Percentiles rank a stretch among this genome's conserved stretches.
Conservation (phyloP, 2,329 filamentous ascomycete genomes). For the Gnomoniopsis sp. region DNA sequence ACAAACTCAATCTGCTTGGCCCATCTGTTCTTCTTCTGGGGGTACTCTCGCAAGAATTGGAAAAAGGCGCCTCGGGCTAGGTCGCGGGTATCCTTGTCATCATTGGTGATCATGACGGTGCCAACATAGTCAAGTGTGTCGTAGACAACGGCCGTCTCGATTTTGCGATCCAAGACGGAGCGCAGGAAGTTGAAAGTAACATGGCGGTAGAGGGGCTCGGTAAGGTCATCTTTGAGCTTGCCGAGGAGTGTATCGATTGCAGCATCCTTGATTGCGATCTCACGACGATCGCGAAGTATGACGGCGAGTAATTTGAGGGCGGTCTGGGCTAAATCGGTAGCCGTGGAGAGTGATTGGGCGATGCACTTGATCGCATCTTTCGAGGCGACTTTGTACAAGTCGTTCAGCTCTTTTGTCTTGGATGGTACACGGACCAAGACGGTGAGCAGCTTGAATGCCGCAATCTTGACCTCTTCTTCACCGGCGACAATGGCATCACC, state of each 20-base stretch:
- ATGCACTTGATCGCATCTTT: conserved; percentile 82
- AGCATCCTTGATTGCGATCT: conserved; percentile 72
- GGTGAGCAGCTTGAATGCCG: conserved; percentile 79
- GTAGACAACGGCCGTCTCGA: conserved; percentile 85
- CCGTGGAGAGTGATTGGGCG: conserved; percentile 72
- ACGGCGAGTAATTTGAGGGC: conserved; percentile 85
- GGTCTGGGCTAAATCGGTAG: conserved; percentile 80
- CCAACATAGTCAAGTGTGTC: conserved; percentile 87
- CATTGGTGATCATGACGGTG: conserved; percentile 92
- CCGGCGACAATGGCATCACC: conserved; percentile 80
- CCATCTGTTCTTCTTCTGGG: conserved; percentile 86
- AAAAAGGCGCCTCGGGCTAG: conserved; percentile 86
- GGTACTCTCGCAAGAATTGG: conserved; percentile 92
- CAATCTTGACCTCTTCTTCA: conserved; percentile 90
- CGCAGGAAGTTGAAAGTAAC: conserved; percentile 93
- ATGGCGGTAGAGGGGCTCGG: conserved; percentile 87
- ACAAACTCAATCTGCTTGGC: conserved; percentile 86
- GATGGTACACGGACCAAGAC: conserved; percentile 84
- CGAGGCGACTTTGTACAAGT: conserved; percentile 71
- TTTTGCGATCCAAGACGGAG: conserved; percentile 77
- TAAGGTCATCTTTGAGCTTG: conserved; percentile 82
- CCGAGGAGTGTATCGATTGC: conserved; percentile 80
- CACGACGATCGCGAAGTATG: conserved; percentile 76
- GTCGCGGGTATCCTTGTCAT: conserved; percentile 83
- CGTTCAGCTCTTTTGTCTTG: conserved; percentile 61